Evolutionary conservation across 805 yeast genomes (phyloP), one percentile per base, ranked within the genome.

Genomic region (Ogataea ganodermae): DNA sequence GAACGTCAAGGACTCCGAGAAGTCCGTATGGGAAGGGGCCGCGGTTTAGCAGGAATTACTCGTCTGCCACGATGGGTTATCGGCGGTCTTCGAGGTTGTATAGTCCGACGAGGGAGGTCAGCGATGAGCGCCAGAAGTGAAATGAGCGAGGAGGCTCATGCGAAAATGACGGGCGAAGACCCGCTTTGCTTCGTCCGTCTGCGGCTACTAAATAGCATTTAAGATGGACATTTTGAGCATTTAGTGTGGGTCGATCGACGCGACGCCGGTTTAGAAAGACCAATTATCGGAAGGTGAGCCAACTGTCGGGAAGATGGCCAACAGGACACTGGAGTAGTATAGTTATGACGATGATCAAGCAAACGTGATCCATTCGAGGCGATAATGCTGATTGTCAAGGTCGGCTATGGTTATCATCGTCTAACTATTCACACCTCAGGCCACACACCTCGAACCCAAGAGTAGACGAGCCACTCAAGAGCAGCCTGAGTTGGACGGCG

Each of bases 1-100:
- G 57, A 26, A 41, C 52, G 9, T 49, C 59, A 9, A 45, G 57
- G 12, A 53, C 59, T 6, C 58, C 61, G 6, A 39, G 56, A 27
- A 53, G 56, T 35, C 59, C 60, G 17, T 55, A 56, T 33, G 42
- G 48, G 16, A 55, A 55, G 40, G 48, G 46, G 26, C 43, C 52
- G 1, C 47, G 59, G 22, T 56, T 58, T 48, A 49, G 56, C 45
- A 49, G 57, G 43, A 52, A 41, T 28, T 48, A 46, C 38, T 22
- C 48, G 10, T 32, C 18, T 8, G 13, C 53, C 8, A 33, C 51
- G 13, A 45, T 40, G 32, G 24, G 23, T 17, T 56, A 54, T 39
- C 43, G 55, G 20, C 35, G 51, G 26, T 50, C 57, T 8, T 49
- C 55, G 22, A 38, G 54, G 17, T 36, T 50, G 35, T 46, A 50